phyloP scores from a whole-genome alignment of 2,329 filamentous ascomycete species.

The Fusarium udum region DNA sequence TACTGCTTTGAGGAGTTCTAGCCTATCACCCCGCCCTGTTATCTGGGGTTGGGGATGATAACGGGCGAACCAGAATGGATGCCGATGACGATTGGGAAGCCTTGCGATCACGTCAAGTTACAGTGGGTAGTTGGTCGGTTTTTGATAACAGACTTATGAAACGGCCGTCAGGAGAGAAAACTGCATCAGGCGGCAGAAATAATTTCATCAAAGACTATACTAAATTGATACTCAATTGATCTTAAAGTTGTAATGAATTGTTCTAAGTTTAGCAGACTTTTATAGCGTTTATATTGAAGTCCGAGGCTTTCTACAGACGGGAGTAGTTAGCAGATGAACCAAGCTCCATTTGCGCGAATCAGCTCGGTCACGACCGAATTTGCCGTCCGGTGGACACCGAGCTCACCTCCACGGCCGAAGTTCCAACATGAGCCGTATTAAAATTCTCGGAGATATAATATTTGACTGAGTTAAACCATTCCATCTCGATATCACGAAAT shows the following conservation, averaged over 20 bases:
- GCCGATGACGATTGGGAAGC: slow-evolving; percentile 1
- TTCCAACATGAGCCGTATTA: fast-evolving
- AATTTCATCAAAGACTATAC: fast-evolving
- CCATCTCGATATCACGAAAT: not conserved
- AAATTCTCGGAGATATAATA: not conserved
- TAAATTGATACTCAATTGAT: fast-evolving
- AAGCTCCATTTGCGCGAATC: not conserved
- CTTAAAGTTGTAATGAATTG: fast-evolving
- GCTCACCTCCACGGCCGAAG: no score
- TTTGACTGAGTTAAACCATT: not conserved
- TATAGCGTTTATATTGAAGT: not conserved
- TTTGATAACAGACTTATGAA: not conserved
- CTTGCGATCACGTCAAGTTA: slow-evolving; percentile 20
- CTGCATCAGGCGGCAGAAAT: fast-evolving
- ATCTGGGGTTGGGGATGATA: not conserved
- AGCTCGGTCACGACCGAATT: not conserved
- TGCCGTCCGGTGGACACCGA: not conserved
- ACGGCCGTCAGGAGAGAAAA: not conserved
- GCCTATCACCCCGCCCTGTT: not conserved
- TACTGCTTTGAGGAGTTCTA: not conserved
- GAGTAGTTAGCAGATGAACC: not conserved
- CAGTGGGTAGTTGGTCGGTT: slow-evolving; percentile 1
- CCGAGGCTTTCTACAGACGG: fast-evolving
- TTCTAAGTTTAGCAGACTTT: fast-evolving
- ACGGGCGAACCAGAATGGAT: not conserved